Percentiles rank a stretch among this genome's conserved stretches.
These are phyloP conservation scores for Mimosa bimucronata DNA, from an alignment of 306 rosid species.

Conservation along the genomic window DNA sequence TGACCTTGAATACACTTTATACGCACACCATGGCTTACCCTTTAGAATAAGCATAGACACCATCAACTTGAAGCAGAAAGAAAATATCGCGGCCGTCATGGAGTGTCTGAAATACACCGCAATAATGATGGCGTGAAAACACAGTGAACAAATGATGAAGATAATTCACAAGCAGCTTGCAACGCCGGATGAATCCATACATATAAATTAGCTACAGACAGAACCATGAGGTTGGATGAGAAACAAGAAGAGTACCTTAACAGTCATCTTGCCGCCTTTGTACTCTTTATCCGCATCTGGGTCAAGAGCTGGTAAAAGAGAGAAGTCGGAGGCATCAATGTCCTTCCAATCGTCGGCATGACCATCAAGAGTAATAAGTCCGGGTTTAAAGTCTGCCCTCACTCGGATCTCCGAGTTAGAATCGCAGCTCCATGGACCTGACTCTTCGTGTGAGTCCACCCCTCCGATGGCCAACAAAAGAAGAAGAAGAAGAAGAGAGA, in stretches of 20 bases:
- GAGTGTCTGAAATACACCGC: slow-evolving; percentile 63
- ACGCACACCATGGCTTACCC: slow-evolving; percentile 61
- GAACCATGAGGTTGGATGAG: not conserved
- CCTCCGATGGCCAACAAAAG: slow-evolving; percentile 40
- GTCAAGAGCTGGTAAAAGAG: slow-evolving; percentile 88
- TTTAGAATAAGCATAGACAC: slow-evolving; percentile 71
- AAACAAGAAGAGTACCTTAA: slow-evolving; percentile 59
- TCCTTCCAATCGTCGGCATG: slow-evolving; percentile 91
- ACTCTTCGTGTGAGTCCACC: slow-evolving; percentile 75
- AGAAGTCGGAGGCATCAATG: slow-evolving; percentile 74
- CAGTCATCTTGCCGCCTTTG: slow-evolving; percentile 72
- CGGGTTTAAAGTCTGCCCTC: slow-evolving; percentile 65
- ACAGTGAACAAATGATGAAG: not conserved
- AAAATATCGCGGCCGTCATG: slow-evolving; percentile 88
- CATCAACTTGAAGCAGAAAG: slow-evolving; percentile 82
- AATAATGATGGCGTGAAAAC: not conserved
- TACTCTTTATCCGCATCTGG: slow-evolving; percentile 78
- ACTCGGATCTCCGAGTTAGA: slow-evolving; percentile 70
- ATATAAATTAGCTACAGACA: not conserved
- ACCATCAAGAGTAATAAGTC: slow-evolving; percentile 80
- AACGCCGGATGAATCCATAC: not conserved
- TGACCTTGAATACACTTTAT: not conserved
- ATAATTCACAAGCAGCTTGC: not conserved
- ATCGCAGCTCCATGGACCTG: slow-evolving; percentile 84
- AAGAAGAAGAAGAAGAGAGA: slow-evolving; percentile 35